These are phyloP conservation scores for Ambrosiella cleistominuta DNA, from an alignment of 2,329 filamentous ascomycete species.

Conservation along the genomic window DNA sequence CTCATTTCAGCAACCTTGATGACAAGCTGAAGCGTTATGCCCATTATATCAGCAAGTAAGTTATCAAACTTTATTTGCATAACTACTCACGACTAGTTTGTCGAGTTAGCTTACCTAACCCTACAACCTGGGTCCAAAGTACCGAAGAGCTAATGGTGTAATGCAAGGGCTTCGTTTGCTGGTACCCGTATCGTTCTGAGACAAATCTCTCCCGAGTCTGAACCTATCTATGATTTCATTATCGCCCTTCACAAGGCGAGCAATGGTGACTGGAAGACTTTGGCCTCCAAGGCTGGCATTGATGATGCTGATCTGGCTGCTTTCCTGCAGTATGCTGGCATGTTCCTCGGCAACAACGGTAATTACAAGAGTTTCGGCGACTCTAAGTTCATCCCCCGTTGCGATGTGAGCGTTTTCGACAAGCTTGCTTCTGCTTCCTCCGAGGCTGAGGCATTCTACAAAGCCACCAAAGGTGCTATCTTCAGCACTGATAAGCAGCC, in stretches of 20 bases:
- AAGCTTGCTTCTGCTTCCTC: constrained; percentile 43
- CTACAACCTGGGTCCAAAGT: neutral
- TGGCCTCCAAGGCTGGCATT: constrained; percentile 47
- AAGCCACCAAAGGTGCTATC: constrained; percentile 52
- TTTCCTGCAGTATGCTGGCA: constrained; percentile 61
- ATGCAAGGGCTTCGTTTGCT: constrained; percentile 50
- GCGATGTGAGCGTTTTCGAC: constrained; percentile 44
- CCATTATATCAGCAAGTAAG: constrained; percentile 68
- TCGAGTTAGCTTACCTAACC: neutral
- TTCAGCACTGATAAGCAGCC: constrained; percentile 48
- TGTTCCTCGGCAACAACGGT: constrained; percentile 64
- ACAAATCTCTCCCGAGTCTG: constrained; percentile 67
- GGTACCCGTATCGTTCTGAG: constrained; percentile 64
- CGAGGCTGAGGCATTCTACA: constrained; percentile 46
- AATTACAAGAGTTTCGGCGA: constrained; percentile 84
- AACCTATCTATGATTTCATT: constrained; percentile 67
- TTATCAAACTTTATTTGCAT: neutral
- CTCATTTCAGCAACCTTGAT: constrained; percentile 67
- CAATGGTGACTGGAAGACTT: constrained; percentile 51
- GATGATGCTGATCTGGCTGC: constrained; percentile 44
- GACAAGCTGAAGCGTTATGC: constrained; percentile 77
- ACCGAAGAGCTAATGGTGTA: constrained; percentile 2
- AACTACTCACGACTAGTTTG: neutral
- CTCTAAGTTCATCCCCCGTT: constrained; percentile 64
- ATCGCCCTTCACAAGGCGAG: constrained; percentile 49